phyloP scores from a whole-genome alignment of 257 asterid genomes.

The Solanum sitiens region DNA sequence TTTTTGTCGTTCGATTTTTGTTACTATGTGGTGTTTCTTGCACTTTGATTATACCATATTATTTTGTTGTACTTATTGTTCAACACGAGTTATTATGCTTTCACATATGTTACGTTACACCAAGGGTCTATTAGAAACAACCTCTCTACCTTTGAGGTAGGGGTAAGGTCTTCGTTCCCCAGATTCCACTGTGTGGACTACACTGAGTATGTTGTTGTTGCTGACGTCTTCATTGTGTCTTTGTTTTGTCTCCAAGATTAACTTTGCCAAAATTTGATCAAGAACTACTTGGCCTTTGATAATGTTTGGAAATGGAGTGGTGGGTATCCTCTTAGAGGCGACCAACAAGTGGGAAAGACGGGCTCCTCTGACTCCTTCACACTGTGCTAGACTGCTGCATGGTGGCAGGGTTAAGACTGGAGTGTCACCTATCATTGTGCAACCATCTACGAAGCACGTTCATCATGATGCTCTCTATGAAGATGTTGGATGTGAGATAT shows the following conservation, averaged over 20 bases:
- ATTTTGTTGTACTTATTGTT: background rate
- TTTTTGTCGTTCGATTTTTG: background rate
- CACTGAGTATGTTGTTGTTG: background rate
- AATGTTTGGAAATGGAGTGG: slow-evolving; percentile 87
- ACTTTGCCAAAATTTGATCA: background rate
- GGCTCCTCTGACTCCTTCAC: slow-evolving; percentile 84
- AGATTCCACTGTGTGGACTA: background rate
- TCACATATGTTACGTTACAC: background rate
- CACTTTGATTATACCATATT: background rate
- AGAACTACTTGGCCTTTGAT: background rate
- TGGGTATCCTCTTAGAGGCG: slow-evolving; percentile 86
- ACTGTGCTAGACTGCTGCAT: slow-evolving; percentile 75
- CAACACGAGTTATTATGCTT: background rate
- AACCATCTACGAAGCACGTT: slow-evolving; percentile 87
- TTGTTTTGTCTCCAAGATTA: background rate
- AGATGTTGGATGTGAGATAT: slow-evolving; percentile 91
- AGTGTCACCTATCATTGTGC: slow-evolving; percentile 69
- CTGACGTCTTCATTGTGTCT: background rate
- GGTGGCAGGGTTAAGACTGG: slow-evolving; percentile 77
- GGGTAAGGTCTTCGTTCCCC: background rate
- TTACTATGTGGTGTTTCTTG: background rate
- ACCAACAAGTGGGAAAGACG: slow-evolving; percentile 98
- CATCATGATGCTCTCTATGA: slow-evolving; percentile 90
- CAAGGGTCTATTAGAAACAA: background rate
- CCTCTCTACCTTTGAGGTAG: background rate